Base-by-base conservation (phyloP, 257 asterid species). In the Solanum piurae region DNA sequence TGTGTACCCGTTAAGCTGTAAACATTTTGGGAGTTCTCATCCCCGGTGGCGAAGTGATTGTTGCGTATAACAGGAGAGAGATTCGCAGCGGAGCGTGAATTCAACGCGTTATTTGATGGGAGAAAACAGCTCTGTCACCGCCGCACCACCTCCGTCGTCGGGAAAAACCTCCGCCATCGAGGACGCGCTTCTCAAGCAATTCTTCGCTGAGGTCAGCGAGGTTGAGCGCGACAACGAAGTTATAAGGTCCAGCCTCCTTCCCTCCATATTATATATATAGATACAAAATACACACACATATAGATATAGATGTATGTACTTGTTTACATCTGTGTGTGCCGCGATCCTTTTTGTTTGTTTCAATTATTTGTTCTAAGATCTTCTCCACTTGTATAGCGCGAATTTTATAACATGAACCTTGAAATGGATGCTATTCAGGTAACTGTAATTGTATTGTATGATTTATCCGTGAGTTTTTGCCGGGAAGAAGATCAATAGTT, bases 151-250 rank as follows among this genome's bases (percentile, higher is more conserved):
- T 27, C 90, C 8, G 85, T 84, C 83, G 23, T 44, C 34, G 36
- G 60, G 3, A 88, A 75, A 79, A 33, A 75, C 89, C 52, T 16
- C 93, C 86, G 92, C 91, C 83, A 90, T 87, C 66, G 98, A 94
- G 4, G 99, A 95, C 92, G 94, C 92, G 71, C 91, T 95, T n/a
- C 94, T 97, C 74, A 97, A 95, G 92, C 90, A 93, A 91, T 97
- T 97, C 94, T 94, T 93, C 89, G 94, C 98, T 14, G 99, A 97
- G 91, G 98, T 97, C 88, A 90, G 99, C 93, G 99, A 96, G 92
- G 99, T 97, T 87, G 99, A 97, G 93, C 98, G 99, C 83, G 98
- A 95, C 62, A 97, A 96, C 87, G 98, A 97, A 95, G 99, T 97
- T 88, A 84, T 25, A 90, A 96, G 99, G 99, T 97, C 60, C 8